These are phyloP conservation scores for Pisolithus sp. DNA, from an alignment of 768 basidiomycete genomes.

Conservation along the genomic window DNA sequence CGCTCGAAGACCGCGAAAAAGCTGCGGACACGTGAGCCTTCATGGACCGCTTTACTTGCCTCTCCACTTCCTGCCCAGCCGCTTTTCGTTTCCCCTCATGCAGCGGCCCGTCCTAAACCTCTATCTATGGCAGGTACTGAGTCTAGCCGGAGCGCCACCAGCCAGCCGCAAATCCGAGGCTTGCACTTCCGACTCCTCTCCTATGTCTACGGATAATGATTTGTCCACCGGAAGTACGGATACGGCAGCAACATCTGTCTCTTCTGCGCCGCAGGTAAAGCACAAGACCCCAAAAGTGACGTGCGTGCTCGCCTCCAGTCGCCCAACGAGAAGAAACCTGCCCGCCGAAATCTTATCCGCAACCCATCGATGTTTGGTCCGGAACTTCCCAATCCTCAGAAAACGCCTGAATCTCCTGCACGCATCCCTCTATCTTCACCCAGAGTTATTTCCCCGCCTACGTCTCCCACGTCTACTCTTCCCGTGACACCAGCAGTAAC, in stretches of 20 bases:
- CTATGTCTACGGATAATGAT: conserved; percentile 28
- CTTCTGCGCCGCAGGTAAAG: conserved; percentile 15
- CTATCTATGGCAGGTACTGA: conserved; percentile 9
- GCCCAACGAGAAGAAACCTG: conserved; percentile 21
- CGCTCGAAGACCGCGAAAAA: conserved; percentile 60
- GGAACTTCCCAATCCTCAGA: conserved; percentile 48
- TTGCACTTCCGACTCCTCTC: conserved; percentile 18
- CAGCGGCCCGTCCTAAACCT: conserved; percentile 8
- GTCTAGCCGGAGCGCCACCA: conserved; percentile 13
- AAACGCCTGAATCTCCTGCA: conserved; percentile 25
- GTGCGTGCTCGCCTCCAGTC: conserved; percentile 15
- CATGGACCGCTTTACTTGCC: conserved; percentile 25
- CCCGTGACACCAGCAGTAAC: conserved; percentile 3
- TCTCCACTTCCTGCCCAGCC: conserved; percentile 15
- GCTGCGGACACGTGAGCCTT: conserved; percentile 34
- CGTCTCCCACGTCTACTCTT: conserved; percentile 10
- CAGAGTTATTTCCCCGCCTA: conserved; percentile 1
- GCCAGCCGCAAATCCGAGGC: conserved; percentile 16
- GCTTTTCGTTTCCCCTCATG: conserved; percentile 13
- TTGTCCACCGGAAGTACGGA: conserved; percentile 27
- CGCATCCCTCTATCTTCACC: conserved; percentile 27
- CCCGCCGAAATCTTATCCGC: conserved; percentile 41
- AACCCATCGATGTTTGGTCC: conserved; percentile 64
- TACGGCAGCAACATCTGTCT: conserved; percentile 25
- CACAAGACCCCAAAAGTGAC: conserved; percentile 17